Evolutionary conservation across 768 basidiomycete species (phyloP).

Genomic region (Podaxis carcinomalis): DNA sequence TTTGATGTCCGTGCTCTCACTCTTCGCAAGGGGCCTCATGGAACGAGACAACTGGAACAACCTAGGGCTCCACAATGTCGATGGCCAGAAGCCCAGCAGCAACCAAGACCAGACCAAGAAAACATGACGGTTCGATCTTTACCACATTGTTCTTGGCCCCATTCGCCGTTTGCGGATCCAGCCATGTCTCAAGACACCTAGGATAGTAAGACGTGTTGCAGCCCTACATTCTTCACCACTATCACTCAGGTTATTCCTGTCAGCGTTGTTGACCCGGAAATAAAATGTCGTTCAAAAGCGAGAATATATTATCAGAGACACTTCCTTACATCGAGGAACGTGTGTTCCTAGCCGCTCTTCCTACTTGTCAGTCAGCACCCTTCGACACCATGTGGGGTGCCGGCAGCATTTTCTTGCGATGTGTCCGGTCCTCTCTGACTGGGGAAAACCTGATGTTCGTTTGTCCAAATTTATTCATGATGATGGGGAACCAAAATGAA

Average conservation of each 20-base stretch:
- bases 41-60: slow-evolving; percentile 84
- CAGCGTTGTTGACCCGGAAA: not conserved
- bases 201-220: not conserved
- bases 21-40: slow-evolving; percentile 71
- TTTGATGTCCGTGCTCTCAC: not conserved
- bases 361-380: not conserved
- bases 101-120: not conserved
- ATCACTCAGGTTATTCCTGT: not conserved
- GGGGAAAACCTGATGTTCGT: not conserved
- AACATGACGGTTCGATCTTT: not conserved
- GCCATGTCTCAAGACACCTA: not conserved
- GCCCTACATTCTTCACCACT: not conserved
- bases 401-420: not conserved
- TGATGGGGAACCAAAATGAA: too few relatives aligned
- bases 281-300: not conserved
- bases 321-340: not conserved
- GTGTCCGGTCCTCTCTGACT: not conserved
- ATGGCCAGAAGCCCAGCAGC: slow-evolving; percentile 21
- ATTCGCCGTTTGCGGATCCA: not conserved
- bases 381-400: not conserved
- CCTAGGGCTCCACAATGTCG: slow-evolving; percentile 66
- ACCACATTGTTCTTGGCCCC: not conserved
- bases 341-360: not conserved
- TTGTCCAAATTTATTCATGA: not conserved
- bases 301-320: not conserved